These are phyloP conservation scores for Eucalyptus tenuipes DNA, from an alignment of 345 rosid species.

Conservation along the genomic window DNA sequence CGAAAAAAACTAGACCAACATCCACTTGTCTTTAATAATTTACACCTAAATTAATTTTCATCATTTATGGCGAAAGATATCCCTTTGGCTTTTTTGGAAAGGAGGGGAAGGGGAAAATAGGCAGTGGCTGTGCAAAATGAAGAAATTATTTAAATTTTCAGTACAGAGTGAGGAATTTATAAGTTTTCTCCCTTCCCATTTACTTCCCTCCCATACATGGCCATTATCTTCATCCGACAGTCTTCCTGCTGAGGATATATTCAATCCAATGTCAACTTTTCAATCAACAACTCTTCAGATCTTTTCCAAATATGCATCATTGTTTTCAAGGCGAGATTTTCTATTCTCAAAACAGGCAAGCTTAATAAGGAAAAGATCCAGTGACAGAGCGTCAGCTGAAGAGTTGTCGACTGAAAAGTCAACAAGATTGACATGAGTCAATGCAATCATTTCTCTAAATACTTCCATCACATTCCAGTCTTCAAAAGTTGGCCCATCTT, in stretches of 20 bases:
- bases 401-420: background rate
- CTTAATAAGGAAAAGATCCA: background rate
- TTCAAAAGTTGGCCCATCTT: background rate
- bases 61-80: background rate
- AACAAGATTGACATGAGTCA: background rate
- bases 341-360: background rate
- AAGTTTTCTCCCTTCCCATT: background rate
- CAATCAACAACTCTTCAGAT: background rate
- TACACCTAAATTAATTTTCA: background rate
- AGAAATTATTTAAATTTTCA: background rate
- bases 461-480: background rate
- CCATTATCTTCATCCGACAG: background rate
- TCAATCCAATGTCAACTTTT: background rate
- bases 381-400: background rate
- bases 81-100: background rate
- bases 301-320: background rate
- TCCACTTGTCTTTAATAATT: background rate
- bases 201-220: background rate
- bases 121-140: background rate
- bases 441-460: background rate
- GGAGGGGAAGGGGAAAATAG: background rate
- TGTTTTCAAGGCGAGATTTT: background rate
- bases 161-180: background rate
- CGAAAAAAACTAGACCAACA: background rate
- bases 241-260: background rate